These are phyloP conservation scores for Fusarium nanum DNA, from an alignment of 2,329 filamentous ascomycete species.

Conservation along the genomic window DNA sequence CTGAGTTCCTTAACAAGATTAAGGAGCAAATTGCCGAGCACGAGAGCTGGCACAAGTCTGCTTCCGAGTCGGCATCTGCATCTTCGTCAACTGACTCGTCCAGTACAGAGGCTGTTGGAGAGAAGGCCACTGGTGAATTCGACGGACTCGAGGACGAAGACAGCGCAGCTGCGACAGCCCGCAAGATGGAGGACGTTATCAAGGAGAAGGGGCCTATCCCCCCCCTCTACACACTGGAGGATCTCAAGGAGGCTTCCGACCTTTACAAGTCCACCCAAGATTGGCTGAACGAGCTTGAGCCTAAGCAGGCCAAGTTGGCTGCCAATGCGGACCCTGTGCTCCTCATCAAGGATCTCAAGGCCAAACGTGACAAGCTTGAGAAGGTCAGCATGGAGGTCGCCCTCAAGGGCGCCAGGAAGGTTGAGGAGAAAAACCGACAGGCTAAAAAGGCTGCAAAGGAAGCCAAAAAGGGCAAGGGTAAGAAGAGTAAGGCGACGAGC, in stretches of 20 bases:
- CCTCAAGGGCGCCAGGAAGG: slow-evolving; percentile 72
- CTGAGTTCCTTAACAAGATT: slow-evolving; percentile 76
- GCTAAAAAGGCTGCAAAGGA: slow-evolving; percentile 60
- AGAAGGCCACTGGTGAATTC: slow-evolving; percentile 67
- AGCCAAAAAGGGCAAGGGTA: slow-evolving; percentile 55
- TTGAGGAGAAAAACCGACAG: slow-evolving; percentile 60
- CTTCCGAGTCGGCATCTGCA: slow-evolving; percentile 63
- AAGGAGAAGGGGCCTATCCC: slow-evolving; percentile 66
- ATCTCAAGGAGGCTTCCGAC: slow-evolving; percentile 74
- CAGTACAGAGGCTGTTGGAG: slow-evolving; percentile 57
- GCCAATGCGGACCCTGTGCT: slow-evolving; percentile 80
- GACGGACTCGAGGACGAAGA: slow-evolving; percentile 83
- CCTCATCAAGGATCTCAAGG: slow-evolving; percentile 76
- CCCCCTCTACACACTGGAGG: slow-evolving; percentile 77
- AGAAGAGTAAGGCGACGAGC: slow-evolving; percentile 54
- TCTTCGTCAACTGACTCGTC: slow-evolving; percentile 55
- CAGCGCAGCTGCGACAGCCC: slow-evolving; percentile 53
- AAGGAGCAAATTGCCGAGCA: slow-evolving; percentile 76
- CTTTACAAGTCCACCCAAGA: slow-evolving; percentile 70
- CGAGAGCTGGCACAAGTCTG: slow-evolving; percentile 69
- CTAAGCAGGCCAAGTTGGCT: slow-evolving; percentile 76
- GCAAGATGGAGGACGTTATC: slow-evolving; percentile 58
- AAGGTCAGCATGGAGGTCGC: slow-evolving; percentile 77
- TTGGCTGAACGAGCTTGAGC: slow-evolving; percentile 81
- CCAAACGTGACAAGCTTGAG: slow-evolving; percentile 76